These are phyloP conservation scores for Daldinia bambusicola DNA, from an alignment of 495 filamentous ascomycete species.

Conservation along the genomic window DNA sequence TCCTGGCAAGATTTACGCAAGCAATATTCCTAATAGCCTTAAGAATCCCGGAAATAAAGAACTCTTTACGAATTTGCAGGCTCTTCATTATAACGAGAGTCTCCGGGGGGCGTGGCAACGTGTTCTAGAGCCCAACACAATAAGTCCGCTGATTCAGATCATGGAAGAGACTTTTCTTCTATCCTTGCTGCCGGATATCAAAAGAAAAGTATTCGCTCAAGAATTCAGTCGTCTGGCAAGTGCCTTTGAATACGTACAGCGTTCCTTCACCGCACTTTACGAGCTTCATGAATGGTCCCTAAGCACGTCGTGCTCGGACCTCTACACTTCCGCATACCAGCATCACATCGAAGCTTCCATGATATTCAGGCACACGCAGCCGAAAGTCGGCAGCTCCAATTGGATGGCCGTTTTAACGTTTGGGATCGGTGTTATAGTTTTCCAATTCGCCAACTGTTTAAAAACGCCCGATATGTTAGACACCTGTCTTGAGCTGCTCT, in stretches of 20 bases:
- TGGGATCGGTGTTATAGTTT: slow-evolving; percentile 42
- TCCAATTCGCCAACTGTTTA: slow-evolving; percentile 35
- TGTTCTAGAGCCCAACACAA: neutral
- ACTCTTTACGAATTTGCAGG: neutral
- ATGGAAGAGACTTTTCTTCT: slow-evolving; percentile 30
- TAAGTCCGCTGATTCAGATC: slow-evolving; percentile 1
- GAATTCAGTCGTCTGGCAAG: slow-evolving; percentile 24
- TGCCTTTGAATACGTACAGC: slow-evolving; percentile 24
- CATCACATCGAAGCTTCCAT: slow-evolving; percentile 38
- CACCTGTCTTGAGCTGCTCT: slow-evolving; percentile 33
- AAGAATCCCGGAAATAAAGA: neutral
- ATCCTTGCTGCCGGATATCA: slow-evolving; percentile 13
- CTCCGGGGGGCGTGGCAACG: neutral
- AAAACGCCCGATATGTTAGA: slow-evolving; percentile 12
- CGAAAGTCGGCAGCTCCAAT: slow-evolving; percentile 36
- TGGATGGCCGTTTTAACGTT: slow-evolving; percentile 43
- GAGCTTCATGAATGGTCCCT: slow-evolving; percentile 29
- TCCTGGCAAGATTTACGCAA: neutral
- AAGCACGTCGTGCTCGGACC: slow-evolving; percentile 1
- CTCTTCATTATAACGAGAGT: neutral
- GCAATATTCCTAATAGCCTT: neutral
- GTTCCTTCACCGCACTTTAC: slow-evolving; percentile 26
- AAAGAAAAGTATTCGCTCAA: neutral
- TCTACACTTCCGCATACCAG: slow-evolving; percentile 30
- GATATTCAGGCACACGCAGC: slow-evolving; percentile 29